Base-by-base conservation (phyloP, 1,284 basidiomycete genomes). In the Hypsizygus ulmarius region DNA sequence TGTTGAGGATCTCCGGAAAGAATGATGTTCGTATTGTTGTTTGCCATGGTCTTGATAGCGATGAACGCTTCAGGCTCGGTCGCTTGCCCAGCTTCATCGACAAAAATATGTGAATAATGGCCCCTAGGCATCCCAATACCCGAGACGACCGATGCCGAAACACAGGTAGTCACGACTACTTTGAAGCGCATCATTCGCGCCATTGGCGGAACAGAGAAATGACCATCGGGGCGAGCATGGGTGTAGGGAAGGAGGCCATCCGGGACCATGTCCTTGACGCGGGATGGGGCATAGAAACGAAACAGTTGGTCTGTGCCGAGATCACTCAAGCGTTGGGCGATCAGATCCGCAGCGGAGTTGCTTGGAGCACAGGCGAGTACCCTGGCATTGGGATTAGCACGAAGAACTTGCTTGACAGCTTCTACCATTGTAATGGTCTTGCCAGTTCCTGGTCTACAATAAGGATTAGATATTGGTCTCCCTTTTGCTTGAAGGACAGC, bases 401-500 rank as follows among this genome's bases (percentile, higher is more conserved):
- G 52, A 1, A 85, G 64, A 9, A 87, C 55, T 58, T 87, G 85
- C 2, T 64, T 69, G 15, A 87, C 84, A 0, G 79, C 72, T 61
- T 88, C 84, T 0, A 87, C 75, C 3, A 82, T 69, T 0, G 82
- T 85, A 11, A 85, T 74, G 0, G 84, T 87, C 64, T 86, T 87
- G 0, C 84, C 84, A 0, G 84, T 85, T 9, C 83, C 48, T 15
- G 53, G 58, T 16, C 58, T 59, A 39, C 25, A 18, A 8, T 1
- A n/a, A 28, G 36, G 11, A 33, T 33, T 16, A 44, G 39, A 39
- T 12, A 21, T 11, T 39, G 16, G 21, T 4, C 7, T n/a, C 25
- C 40, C 43, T 9, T 39, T 14, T 3, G 47, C 5, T 12, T 21
- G 25, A 9, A 18, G 15, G 14, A 42, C 21, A 37, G 73, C 82